Base-by-base conservation (phyloP, 73 alveolate genomes). In the Paramecium bursaria region DNA sequence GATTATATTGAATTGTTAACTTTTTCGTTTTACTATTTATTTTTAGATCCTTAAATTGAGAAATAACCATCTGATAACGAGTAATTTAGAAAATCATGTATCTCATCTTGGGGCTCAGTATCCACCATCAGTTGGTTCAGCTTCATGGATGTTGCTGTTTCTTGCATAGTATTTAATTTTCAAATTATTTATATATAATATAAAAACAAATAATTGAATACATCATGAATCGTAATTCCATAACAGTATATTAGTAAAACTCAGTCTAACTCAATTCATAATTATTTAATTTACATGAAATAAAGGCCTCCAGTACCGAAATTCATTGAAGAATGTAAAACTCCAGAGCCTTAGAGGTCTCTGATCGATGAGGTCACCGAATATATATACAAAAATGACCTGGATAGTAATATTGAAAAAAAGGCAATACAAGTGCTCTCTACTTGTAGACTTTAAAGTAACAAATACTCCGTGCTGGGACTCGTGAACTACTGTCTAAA, bases 251-350 rank as follows among this genome's bases (percentile, higher is more conserved):
- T n/a, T n/a, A n/a, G n/a, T n/a, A n/a, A n/a, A n/a, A n/a, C n/a
- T n/a, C n/a, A n/a, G n/a, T n/a, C n/a, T n/a, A n/a, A n/a, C n/a
- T n/a, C n/a, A n/a, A n/a, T n/a, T n/a, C n/a, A n/a, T n/a, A n/a
- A n/a, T n/a, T n/a, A 39, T 39, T 11, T 11, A 39, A 39, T 7
- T 39, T 39, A 39, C 26, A 67, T 67, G 82, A 35, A 42, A 11
- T 23, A 33, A 33, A 31, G 82, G 44, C 82, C 82, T 10, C 82
- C 82, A 31, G 82, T 67, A 6, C 82, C 82, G 9, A 67, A 67
- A 67, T 67, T 67, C 15, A 15, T 39, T 67, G 82, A 67, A 39
- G 60, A 67, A 33, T 39, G 60, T 47, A 17, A 6, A 11, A 67
- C 60, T 19, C 82, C 82, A 0, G 44, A 67, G 22, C 19, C 25